Base-by-base conservation (phyloP, 2,329 filamentous ascomycete genomes). In the Diaporthe vaccinii region DNA sequence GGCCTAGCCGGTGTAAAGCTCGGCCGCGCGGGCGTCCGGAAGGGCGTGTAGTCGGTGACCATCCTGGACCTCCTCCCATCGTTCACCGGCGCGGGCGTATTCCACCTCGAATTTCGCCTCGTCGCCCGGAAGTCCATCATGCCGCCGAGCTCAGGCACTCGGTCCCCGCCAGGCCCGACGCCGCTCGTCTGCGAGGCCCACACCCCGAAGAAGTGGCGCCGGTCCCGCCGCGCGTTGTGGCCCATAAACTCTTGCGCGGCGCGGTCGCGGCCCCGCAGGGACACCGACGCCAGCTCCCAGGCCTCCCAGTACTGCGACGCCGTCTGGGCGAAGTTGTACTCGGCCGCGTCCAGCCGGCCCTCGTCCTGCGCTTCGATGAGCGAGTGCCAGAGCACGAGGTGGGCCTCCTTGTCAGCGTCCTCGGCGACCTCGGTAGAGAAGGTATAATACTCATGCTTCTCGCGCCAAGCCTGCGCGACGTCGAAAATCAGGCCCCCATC, bases 241-340 rank as follows among this genome's bases (percentile, higher is more conserved):
- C 80, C 78, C 58, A 74, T 73, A 15, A 82, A 59, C 20, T 79
- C 78, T 14, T 67, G 72, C 36, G 78, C 80, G 41, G 79, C 78
- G 51, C 78, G 77, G 22, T 78, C 76, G 34, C 75, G 78, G 36
- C 79, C 76, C 36, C 76, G 75, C 39, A 78, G 72, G 61, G 81
- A 79, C 28, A 82, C 74, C 1, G 76, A 72, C 51, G 80, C 78
- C 10, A 81, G 79, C 58, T 80, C 79, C 81, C 80, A 82, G 10
- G 67, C 76, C 53, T 78, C 77, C 79, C 78, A 78, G 74, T 75
- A 78, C 12, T 62, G 57, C 15, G 62, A 74, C 0, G 78, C 76
- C 12, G 75, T 79, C 70, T 79, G 76, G 28, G 78, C 79, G 1
- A 76, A 73, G 75, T 80, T 78, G 53, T 78, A 79, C 31, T 82